Evolutionary conservation across 2,329 filamentous ascomycete species (phyloP), one percentile per base, ranked within the genome.

Genomic region (Aspergillus aculeatinus): DNA sequence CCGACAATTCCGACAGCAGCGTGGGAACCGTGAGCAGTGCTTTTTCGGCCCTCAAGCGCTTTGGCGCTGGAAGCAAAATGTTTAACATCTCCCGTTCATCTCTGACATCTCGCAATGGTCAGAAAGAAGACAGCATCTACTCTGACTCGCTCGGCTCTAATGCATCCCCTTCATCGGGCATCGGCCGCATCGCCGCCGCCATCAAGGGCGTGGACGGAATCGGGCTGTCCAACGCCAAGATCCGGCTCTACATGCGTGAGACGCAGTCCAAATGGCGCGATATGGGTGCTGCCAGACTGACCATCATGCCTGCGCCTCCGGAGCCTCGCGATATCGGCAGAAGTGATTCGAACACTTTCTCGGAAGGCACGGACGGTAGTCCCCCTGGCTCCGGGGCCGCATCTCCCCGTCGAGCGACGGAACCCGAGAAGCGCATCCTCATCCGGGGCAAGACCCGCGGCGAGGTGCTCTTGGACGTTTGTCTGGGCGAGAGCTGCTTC

Each of bases 11-110:
- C 1, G 87, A 92, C 56, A 90, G 89, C 57, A 92, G 89, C 55
- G 87, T 89, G 51, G 89, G 88, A 64, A 89, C 87, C 5, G 88
- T 91, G 70, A 91, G 89, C 42, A 90, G 89, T 3, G 92, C 91
- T 42, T 92, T 97, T 74, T 87, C 85, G 0, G 87, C 87, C 0
- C 83, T 98, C 55, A 89, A 89, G 64, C 85, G 89, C 56, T 88
- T 97, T 63, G 89, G 89, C 48, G 83, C 83, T 47, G 86, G 87
- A 49, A 89, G 85, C 59, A 88, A 88, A 63, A 81, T 89, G 64
- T 96, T 96, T 80, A 94, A 92, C 76, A 88, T 96, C 61, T 87
- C 89, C 59, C 87, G 88, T 64, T 96, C 91, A 11, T 92, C 89
- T 0, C 82, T 96, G 51, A 81, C 78, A 3, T 85, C 84, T 2